Evolutionary conservation across 164 flowering plant species (phyloP), one percentile per base, ranked within the genome.

Genomic region (Nymphaea colorata): DNA sequence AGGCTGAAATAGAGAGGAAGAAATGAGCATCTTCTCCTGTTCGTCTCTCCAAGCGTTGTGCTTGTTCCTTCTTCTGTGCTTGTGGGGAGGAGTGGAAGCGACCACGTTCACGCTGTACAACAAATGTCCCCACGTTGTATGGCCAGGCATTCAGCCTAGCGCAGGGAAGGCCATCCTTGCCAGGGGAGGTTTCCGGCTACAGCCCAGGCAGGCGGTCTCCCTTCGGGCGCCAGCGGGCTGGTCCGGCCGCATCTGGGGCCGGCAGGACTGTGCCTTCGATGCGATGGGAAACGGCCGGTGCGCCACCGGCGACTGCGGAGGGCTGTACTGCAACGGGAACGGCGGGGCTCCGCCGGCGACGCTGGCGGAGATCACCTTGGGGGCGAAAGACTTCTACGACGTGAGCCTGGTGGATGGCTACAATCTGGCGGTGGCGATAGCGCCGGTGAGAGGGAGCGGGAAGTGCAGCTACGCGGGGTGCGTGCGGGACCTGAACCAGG

Each of bases 181-280:
- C 14, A 73, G 82, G 4, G 98, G 98, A 18, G 98, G 98, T 43
- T 84, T 93, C 75, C 78, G 76, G 67, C 96, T 93, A 64, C 80
- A 70, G 0, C 86, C 93, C 4, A 78, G 73, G 62, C 82, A 85
- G 71, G 75, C 86, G 74, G 80, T 78, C 84, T 59, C 86, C 53
- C 80, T 93, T 63, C 72, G 57, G 6, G 82, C 84, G 68, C 98
- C 97, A 0, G 65, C 84, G 0, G 84, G 67, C 41, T 93, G 98
- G 98, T 89, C 98, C 16, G 98, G 98, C 75, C 92, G 98, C 59
- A 70, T 93, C 64, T 93, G 98, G 98, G 98, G 96, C 66, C 87
- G 97, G 36, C 96, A 87, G 42, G 98, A 90, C 68, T 93, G 98
- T 73, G 41, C 73, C 67, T 93, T 93, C 74, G 86, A 87, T 75